Percentiles rank a stretch among this genome's conserved stretches.
phyloP scores from a whole-genome alignment of 192 early-diverging fungal genomes.

The Rhizoclosmatium sp. region DNA sequence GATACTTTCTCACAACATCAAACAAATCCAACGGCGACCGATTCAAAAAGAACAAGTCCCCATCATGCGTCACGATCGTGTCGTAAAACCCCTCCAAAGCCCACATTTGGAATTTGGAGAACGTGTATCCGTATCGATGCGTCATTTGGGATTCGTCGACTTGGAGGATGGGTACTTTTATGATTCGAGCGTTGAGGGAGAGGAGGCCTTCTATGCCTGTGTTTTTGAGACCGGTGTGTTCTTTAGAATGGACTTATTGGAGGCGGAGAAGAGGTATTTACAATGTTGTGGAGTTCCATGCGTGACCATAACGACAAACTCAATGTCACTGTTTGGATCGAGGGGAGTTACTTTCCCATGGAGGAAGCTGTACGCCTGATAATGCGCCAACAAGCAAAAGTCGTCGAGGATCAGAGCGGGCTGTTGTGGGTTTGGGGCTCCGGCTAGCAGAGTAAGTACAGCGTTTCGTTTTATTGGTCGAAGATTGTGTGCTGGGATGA shows the following conservation, averaged over 20 bases:
- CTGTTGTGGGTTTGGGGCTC: neutral
- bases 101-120: constrained; percentile 20
- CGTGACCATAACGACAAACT: constrained; percentile 1
- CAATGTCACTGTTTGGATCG: neutral
- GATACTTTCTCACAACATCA: neutral
- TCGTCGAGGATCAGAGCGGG: neutral
- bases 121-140: constrained; percentile 19
- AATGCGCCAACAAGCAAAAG: neutral
- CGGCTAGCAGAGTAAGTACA: neutral
- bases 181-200: constrained; percentile 1
- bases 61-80: neutral
- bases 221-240: no score
- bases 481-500: neutral
- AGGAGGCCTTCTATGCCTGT: neutral
- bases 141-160: neutral
- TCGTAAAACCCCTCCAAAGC: constrained; percentile 5
- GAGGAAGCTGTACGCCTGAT: constrained; percentile 1
- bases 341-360: neutral
- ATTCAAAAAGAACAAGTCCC: constrained; percentile 16
- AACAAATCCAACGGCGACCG: neutral
- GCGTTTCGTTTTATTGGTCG: neutral
- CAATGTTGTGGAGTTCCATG: neutral
- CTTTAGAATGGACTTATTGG: no score
- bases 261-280: no score
- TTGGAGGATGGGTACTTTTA: neutral